Percentiles rank a stretch among this genome's conserved stretches.
These are phyloP conservation scores for Solanum lycopersicoides DNA, from an alignment of 257 asterid species.

Conservation along the genomic window DNA sequence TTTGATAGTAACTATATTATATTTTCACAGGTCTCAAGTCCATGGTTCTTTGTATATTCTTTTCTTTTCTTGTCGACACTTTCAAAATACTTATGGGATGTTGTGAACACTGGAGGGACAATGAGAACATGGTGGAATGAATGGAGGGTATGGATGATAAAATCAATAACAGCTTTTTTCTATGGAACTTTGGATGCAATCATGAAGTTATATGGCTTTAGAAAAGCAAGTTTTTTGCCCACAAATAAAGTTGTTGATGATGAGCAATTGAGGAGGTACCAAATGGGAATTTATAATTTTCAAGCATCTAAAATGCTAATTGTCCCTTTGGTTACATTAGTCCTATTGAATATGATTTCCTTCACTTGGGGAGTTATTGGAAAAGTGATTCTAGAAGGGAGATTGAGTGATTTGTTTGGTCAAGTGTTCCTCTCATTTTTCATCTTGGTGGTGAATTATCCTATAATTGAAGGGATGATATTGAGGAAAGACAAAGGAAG, in stretches of 20 bases:
- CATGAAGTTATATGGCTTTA: constrained; percentile 22
- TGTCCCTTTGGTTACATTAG: constrained; percentile 40
- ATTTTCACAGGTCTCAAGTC: constrained; percentile 36
- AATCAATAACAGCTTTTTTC: constrained; percentile 33
- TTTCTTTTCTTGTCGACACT: constrained; percentile 39
- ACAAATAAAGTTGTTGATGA: constrained; percentile 52
- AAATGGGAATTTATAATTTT: constrained; percentile 44
- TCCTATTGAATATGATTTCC: constrained; percentile 25
- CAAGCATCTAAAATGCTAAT: constrained; percentile 30
- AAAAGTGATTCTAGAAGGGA: not conserved
- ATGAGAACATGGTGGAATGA: constrained; percentile 40
- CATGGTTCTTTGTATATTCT: constrained; percentile 30
- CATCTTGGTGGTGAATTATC: constrained; percentile 34
- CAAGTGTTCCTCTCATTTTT: constrained; percentile 30
- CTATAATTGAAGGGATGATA: constrained; percentile 57
- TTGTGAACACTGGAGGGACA: constrained; percentile 30
- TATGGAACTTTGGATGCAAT: constrained; percentile 38
- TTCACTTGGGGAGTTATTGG: constrained; percentile 19
- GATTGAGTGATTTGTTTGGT: constrained; percentile 15
- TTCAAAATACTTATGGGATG: constrained; percentile 41
- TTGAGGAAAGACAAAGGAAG: constrained; percentile 44
- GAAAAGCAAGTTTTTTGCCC: constrained; percentile 44
- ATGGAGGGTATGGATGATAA: constrained; percentile 57
- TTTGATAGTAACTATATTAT: not conserved
- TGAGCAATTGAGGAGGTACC: constrained; percentile 26